A percentile compares a stretch with the other conserved stretches of the same genome.
Conservation (phyloP, 176 grass and related monocot genomes). For the Carex scoparia region DNA sequence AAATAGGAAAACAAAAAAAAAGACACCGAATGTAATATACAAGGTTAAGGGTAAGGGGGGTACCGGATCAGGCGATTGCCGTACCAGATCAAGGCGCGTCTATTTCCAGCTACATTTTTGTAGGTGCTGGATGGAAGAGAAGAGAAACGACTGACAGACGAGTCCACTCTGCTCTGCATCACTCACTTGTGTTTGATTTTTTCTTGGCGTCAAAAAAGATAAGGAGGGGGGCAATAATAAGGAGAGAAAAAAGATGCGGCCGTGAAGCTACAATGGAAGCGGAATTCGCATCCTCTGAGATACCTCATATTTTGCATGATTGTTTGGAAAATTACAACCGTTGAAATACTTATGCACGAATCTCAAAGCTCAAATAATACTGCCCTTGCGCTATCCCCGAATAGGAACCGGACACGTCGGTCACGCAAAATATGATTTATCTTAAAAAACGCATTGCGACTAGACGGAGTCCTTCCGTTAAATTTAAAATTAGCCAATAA, state of each 20-base stretch:
- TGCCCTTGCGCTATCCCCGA: no score
- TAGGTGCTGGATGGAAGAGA: background rate
- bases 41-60: background rate
- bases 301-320: no score
- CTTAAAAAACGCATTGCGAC: no score
- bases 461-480: no score
- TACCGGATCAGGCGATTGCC: conserved; percentile 14
- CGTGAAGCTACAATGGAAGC: background rate
- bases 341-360: no score
- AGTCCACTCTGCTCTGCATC: conserved; percentile 18
- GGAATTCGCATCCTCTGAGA: no score
- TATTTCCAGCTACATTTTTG: background rate
- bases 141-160: conserved; percentile 9
- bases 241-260: background rate
- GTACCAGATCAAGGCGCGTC: background rate
- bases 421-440: no score
- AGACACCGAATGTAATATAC: background rate
- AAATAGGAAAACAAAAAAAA: no score
- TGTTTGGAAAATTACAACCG: no score
- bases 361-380: no score
- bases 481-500: no score
- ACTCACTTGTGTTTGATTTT: conserved; percentile 1
- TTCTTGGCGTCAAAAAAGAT: background rate
- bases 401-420: no score
- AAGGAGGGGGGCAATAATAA: conserved; percentile 9